Evolutionary conservation across 2,329 filamentous ascomycete species (phyloP).

Genomic region (Phialophora chinensis): DNA sequence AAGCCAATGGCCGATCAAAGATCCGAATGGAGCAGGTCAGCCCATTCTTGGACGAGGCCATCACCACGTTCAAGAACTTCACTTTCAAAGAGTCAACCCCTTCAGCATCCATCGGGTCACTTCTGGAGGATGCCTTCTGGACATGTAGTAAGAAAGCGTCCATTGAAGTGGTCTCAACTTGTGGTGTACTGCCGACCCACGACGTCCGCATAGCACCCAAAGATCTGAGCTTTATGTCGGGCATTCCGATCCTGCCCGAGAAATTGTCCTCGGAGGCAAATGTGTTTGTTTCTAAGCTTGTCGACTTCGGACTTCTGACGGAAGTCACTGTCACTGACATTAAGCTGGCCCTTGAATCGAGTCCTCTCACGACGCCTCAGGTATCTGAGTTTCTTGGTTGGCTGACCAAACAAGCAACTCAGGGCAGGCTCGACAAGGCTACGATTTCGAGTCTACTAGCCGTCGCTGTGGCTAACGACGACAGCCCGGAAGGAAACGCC

Average conservation of each 20-base stretch:
- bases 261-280: conserved; percentile 70
- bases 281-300: conserved; percentile 79
- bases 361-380: conserved; percentile 79
- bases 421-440: conserved; percentile 72
- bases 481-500: conserved; percentile 62
- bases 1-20: conserved; percentile 55
- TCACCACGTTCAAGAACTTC: conserved; percentile 86
- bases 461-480: conserved; percentile 67
- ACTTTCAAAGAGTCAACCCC: conserved; percentile 90
- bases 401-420: conserved; percentile 73
- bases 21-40: conserved; percentile 68
- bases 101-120: conserved; percentile 78
- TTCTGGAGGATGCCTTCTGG: conserved; percentile 96
- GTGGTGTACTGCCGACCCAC: conserved; percentile 82
- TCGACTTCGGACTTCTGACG: conserved; percentile 83
- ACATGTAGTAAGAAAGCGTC: conserved; percentile 80
- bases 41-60: conserved; percentile 74
- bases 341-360: conserved; percentile 78
- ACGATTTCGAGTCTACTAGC: conserved; percentile 75
- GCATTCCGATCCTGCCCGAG: conserved; percentile 83
- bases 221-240: conserved; percentile 79
- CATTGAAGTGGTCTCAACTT: conserved; percentile 86
- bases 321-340: conserved; percentile 88
- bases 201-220: conserved; percentile 77
- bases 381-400: conserved; percentile 83